These are phyloP conservation scores for Ilyonectria robusta DNA, from an alignment of 2,329 filamentous ascomycete species.

Conservation along the genomic window DNA sequence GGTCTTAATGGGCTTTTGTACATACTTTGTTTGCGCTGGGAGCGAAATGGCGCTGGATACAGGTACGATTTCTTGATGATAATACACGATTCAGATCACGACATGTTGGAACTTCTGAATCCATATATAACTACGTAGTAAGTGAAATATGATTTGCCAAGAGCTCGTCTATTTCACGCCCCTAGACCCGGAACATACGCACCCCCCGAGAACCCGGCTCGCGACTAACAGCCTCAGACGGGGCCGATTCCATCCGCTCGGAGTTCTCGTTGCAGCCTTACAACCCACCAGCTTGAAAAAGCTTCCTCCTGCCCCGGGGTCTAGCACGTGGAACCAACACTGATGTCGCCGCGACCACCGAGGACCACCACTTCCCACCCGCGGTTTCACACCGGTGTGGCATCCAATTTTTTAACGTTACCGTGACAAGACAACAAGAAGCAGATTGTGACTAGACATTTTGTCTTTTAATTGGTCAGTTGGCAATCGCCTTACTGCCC, in stretches of 20 bases:
- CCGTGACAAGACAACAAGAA: conserved; percentile 15
- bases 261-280: background rate
- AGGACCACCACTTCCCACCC: conserved; percentile 4
- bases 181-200: background rate
- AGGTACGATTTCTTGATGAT: conserved; percentile 5
- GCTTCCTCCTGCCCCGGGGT: background rate
- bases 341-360: background rate
- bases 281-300: conserved; percentile 13
- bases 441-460: background rate
- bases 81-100: background rate
- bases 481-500: background rate
- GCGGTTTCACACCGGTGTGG: conserved; percentile 16
- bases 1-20: background rate
- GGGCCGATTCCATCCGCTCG: conserved; percentile 14
- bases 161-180: background rate
- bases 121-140: background rate
- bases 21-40: background rate
- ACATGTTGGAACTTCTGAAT: background rate
- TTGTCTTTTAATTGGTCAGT: background rate
- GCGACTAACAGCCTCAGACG: conserved; percentile 6
- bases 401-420: background rate
- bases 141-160: conserved; percentile 3
- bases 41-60: background rate
- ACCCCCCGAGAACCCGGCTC: background rate
- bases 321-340: conserved; percentile 3